Conservation (phyloP, 1,284 basidiomycete species). For the Marasmius tenuissimus region DNA sequence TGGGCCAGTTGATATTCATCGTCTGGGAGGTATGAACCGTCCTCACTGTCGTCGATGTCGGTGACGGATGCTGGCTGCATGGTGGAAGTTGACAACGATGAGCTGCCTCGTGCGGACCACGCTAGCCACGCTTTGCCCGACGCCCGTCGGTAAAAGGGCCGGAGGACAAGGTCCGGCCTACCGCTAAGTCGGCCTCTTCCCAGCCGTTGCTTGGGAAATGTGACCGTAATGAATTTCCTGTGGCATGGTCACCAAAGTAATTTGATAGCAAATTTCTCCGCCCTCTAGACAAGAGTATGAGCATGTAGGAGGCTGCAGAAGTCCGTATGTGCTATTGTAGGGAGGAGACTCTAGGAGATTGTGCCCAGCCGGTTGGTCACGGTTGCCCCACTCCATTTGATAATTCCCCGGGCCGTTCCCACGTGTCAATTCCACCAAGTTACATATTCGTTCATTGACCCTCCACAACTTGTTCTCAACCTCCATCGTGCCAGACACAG, state of each 20-base stretch:
- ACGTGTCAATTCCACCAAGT: background rate
- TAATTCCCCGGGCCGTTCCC: background rate
- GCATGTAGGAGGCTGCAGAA: too few relatives aligned
- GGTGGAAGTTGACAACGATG: background rate
- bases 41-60: constrained; percentile 47
- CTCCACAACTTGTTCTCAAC: background rate
- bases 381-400: too few relatives aligned
- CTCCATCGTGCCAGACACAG: background rate
- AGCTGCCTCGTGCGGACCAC: background rate
- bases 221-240: background rate
- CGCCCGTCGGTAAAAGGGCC: too few relatives aligned
- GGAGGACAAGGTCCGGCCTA: too few relatives aligned
- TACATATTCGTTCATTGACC: background rate
- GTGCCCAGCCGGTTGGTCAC: too few relatives aligned
- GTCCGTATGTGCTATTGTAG: too few relatives aligned
- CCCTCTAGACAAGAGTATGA: too few relatives aligned
- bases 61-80: constrained; percentile 16
- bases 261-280: too few relatives aligned
- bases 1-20: constrained; percentile 77
- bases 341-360: too few relatives aligned
- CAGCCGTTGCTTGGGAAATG: too few relatives aligned
- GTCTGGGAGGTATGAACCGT: constrained; percentile 61
- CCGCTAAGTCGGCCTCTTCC: too few relatives aligned
- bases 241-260: too few relatives aligned
- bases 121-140: background rate